Conservation (phyloP, 345 rosid genomes). For the Eutrema heterophyllum region DNA sequence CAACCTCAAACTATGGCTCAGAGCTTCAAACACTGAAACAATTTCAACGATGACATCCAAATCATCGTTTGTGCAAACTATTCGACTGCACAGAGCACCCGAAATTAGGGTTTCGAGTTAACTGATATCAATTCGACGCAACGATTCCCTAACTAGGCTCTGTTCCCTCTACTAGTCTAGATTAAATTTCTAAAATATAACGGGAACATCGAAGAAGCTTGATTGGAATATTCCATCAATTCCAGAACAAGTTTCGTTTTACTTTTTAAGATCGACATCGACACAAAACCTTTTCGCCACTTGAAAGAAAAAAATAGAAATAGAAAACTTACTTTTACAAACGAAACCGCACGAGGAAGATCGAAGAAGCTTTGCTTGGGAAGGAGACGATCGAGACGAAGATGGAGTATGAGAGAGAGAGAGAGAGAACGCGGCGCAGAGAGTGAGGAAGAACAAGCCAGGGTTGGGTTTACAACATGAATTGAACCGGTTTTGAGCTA, state of each 20-base stretch:
- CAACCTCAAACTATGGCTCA: not conserved
- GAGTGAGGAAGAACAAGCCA: constrained; percentile 11
- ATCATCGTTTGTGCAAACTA: not conserved
- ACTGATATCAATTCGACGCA: not conserved
- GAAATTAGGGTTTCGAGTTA: constrained; percentile 11
- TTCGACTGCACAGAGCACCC: not conserved
- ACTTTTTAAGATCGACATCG: not conserved
- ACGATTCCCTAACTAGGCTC: not conserved
- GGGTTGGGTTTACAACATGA: constrained; percentile 1
- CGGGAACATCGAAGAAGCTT: not conserved
- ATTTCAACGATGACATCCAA: not conserved
- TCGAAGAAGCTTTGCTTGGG: not conserved
- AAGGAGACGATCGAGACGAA: not conserved
- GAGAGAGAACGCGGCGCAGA: constrained; percentile 4
- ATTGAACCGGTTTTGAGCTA: not conserved
- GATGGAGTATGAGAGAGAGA: not conserved
- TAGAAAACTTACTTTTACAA: not conserved
- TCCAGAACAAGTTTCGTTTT: not conserved
- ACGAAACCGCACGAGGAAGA: not conserved
- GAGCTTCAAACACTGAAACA: not conserved
- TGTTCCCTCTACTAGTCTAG: not conserved
- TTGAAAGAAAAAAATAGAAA: not conserved
- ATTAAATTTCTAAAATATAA: not conserved
- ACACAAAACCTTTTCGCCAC: not conserved
- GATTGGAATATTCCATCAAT: not conserved